Evolutionary conservation across 2,329 filamentous ascomycete species (phyloP), one percentile per base, ranked within the genome.

Genomic region (Rachicladosporium sp.): DNA sequence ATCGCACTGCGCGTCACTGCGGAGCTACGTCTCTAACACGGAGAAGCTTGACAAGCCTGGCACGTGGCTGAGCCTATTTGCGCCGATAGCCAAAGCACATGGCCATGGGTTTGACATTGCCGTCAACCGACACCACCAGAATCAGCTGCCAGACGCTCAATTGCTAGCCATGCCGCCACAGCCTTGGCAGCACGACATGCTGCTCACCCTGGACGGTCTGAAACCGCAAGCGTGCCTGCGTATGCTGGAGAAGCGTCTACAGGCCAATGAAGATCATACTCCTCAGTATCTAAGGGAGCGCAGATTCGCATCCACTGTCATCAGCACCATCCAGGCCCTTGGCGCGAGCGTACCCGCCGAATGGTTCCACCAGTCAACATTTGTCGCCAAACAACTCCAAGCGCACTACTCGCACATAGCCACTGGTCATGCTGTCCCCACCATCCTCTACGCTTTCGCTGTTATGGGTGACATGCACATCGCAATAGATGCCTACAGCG

Each of bases 1-100:
- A 33, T 56, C 60, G 5, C 75, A 78, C 41, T 64, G 93, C 9
- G 63, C 66, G 7, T 69, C 71, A 21, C 82, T 93, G 70, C 71
- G 74, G 10, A 67, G 63, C 11, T 82, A 76, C 55, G 67, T 65
- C 2, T 62, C 63, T 41, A 67, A 69, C 47, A 36, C 49, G 33
- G 50, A 46, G 29, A 43, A 40, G 6, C 54, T 59, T 12, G 57
- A 65, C 10, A 66, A 67, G 47, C 49, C 63, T 10, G 48, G 56
- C 48, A 62, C 55, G 42, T 63, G 51, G 58, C 55, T 53, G 49
- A 58, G 42, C 47, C 55, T 46, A 51, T 63, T 65, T 51, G 42
- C 54, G 5, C 50, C 55, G 31, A 51, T 60, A n/a, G 53, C 54
- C 6, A 54, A 57, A 35, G 47, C 52, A 10, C 52, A 53, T 35